These are phyloP conservation scores for Cystofilobasidium bisporidii DNA, from an alignment of 768 basidiomycete species.

Conservation along the genomic window DNA sequence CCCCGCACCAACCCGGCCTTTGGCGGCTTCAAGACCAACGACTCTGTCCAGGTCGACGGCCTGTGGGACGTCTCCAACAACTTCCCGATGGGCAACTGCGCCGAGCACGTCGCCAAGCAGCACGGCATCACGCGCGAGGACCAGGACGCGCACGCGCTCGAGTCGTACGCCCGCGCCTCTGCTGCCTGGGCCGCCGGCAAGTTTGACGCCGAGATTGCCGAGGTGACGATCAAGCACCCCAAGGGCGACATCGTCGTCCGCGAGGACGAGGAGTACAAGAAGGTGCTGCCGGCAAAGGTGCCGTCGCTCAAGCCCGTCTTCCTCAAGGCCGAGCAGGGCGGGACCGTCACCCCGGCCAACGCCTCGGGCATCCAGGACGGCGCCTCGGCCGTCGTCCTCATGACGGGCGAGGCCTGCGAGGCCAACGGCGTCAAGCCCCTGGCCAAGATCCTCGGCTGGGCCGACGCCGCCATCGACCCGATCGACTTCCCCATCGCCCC, in stretches of 20 bases:
- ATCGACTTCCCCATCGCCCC: slow-evolving; percentile 96
- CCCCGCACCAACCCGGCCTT: slow-evolving; percentile 48
- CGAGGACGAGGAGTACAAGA: slow-evolving; percentile 98
- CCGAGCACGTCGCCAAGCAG: slow-evolving; percentile 73
- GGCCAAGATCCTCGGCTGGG: slow-evolving; percentile 90
- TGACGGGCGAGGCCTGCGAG: slow-evolving; percentile 83
- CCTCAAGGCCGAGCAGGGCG: slow-evolving; percentile 53
- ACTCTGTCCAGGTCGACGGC: slow-evolving; percentile 84
- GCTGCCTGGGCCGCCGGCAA: slow-evolving; percentile 78
- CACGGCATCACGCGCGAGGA: slow-evolving; percentile 72
- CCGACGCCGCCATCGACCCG: slow-evolving; percentile 92
- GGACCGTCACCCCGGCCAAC: slow-evolving; percentile 91
- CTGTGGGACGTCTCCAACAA: slow-evolving; percentile 97
- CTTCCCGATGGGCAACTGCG: slow-evolving; percentile 97
- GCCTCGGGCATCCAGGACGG: slow-evolving; percentile 92
- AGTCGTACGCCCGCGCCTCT: slow-evolving; percentile 88
- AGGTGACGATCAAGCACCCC: slow-evolving; percentile 75
- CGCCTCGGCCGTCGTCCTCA: slow-evolving; percentile 87
- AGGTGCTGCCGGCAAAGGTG: slow-evolving; percentile 87
- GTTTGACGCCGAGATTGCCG: slow-evolving; percentile 79
- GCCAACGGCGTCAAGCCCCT: slow-evolving; percentile 84
- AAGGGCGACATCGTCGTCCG: slow-evolving; percentile 63
- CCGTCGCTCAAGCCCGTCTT: slow-evolving; percentile 80
- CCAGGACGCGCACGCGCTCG: slow-evolving; percentile 82
- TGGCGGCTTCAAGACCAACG: slow-evolving; percentile 77